These are phyloP conservation scores for Geotrichum candidum DNA, from an alignment of 1,139 yeast genomes.

Conservation along the genomic window DNA sequence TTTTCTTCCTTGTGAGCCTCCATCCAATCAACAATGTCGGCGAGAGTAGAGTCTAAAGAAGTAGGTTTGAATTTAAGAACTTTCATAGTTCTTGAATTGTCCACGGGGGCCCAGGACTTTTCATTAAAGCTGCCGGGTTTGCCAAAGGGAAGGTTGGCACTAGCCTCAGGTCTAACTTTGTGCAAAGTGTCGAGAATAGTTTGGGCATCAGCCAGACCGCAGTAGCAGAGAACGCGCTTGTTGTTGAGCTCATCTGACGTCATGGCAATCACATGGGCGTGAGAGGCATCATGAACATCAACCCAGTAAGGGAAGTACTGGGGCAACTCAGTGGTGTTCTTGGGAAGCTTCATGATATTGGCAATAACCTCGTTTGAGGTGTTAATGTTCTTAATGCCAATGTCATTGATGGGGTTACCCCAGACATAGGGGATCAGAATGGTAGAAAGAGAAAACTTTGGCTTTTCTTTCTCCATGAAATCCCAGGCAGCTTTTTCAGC, in stretches of 20 bases:
- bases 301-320: neutral
- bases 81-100: constrained; percentile 21
- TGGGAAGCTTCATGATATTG: neutral
- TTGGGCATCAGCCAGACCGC: constrained; percentile 33
- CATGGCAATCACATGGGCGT: constrained; percentile 18
- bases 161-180: constrained; percentile 18
- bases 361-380: constrained; percentile 23
- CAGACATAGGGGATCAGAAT: constrained; percentile 43
- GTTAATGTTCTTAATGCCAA: constrained; percentile 27
- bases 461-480: constrained; percentile 35
- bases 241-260: constrained; percentile 27
- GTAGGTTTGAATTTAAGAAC: constrained; percentile 23
- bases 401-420: constrained; percentile 41
- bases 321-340: neutral
- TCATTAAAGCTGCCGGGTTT: neutral
- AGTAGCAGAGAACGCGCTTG: constrained; percentile 38
- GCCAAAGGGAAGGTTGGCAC: neutral
- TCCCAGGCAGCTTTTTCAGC: constrained; percentile 44
- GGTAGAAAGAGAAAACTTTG: constrained; percentile 38
- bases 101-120: constrained; percentile 9
- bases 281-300: constrained; percentile 17
- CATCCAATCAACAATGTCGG: constrained; percentile 23
- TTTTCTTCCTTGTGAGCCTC: constrained; percentile 6
- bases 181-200: constrained; percentile 34
- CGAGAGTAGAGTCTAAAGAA: constrained; percentile 21